These are phyloP conservation scores for Dissophora ornata DNA, from an alignment of 192 early-diverging fungal species.

Conservation along the genomic window DNA sequence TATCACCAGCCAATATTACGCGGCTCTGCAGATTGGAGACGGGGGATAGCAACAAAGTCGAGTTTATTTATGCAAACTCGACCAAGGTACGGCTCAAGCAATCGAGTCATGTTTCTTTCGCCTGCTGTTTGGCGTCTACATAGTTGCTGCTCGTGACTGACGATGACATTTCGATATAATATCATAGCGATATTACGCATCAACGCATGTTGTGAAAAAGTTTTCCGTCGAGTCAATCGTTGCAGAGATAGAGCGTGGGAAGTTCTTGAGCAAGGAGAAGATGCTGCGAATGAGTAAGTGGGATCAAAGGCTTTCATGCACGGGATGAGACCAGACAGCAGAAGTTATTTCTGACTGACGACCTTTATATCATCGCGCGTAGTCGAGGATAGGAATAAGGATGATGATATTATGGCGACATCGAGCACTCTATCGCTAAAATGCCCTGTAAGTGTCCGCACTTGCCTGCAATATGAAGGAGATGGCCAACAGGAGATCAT, in stretches of 20 bases:
- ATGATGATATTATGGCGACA: slow-evolving; percentile 73
- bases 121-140: not conserved
- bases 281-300: slow-evolving; percentile 59
- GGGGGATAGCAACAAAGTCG: slow-evolving; percentile 56
- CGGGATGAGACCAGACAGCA: not conserved
- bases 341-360: too few relatives aligned
- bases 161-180: too few relatives aligned
- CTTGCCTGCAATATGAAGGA: too few relatives aligned
- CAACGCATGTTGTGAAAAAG: slow-evolving; percentile 58
- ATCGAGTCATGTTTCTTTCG: not conserved
- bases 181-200: slow-evolving; percentile 55
- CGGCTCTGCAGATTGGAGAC: slow-evolving; percentile 30
- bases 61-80: slow-evolving; percentile 66
- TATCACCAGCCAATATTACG: slow-evolving; percentile 68
- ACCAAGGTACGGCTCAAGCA: slow-evolving; percentile 54
- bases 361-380: not conserved
- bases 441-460: slow-evolving; percentile 72
- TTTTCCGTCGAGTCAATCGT: slow-evolving; percentile 56
- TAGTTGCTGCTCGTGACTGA: not conserved
- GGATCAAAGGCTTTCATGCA: not conserved
- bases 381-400: slow-evolving; percentile 60
- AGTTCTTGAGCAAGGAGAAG: slow-evolving; percentile 58
- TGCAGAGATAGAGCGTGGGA: slow-evolving; percentile 51
- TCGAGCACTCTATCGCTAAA: slow-evolving; percentile 76
- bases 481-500: too few relatives aligned